These are phyloP conservation scores for Cryptococcus floricola DNA, from an alignment of 1,284 basidiomycete species.

Conservation along the genomic window DNA sequence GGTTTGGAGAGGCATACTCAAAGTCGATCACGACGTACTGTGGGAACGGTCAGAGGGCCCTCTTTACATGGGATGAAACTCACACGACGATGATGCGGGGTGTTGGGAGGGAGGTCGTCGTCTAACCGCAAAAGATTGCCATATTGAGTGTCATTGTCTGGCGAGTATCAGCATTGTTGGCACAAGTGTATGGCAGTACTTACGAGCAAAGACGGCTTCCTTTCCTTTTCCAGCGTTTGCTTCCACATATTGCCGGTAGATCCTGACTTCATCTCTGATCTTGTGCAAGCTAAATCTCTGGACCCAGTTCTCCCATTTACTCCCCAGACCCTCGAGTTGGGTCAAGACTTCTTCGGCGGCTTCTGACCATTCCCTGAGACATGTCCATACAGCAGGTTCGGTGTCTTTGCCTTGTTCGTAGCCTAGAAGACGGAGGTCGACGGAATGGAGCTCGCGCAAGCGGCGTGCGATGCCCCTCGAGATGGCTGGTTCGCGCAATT, in stretches of 20 bases:
- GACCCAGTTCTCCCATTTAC: slow-evolving; percentile 41
- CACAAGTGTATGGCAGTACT: slow-evolving; percentile 12
- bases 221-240: slow-evolving; percentile 33
- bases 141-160: slow-evolving; percentile 91
- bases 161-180: not conserved
- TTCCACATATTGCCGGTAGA: slow-evolving; percentile 41
- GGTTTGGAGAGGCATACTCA: slow-evolving; percentile 86
- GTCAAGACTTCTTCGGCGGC: slow-evolving; percentile 35
- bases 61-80: slow-evolving; percentile 4
- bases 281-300: slow-evolving; percentile 40
- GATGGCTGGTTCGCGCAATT: slow-evolving; percentile 68
- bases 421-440: slow-evolving; percentile 67
- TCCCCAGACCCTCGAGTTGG: slow-evolving; percentile 25
- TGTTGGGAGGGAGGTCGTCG: slow-evolving; percentile 52
- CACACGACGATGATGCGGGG: slow-evolving; percentile 48
- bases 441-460: slow-evolving; percentile 89
- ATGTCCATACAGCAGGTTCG: slow-evolving; percentile 57
- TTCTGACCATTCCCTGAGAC: slow-evolving; percentile 60
- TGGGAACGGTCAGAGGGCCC: not conserved
- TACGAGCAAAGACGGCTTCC: slow-evolving; percentile 48
- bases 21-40: slow-evolving; percentile 93
- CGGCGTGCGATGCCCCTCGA: slow-evolving; percentile 80
- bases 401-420: slow-evolving; percentile 55
- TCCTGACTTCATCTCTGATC: slow-evolving; percentile 40
- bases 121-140: slow-evolving; percentile 81